Base-by-base conservation (phyloP, 768 basidiomycete species). In the Naganishia friedmannii region DNA sequence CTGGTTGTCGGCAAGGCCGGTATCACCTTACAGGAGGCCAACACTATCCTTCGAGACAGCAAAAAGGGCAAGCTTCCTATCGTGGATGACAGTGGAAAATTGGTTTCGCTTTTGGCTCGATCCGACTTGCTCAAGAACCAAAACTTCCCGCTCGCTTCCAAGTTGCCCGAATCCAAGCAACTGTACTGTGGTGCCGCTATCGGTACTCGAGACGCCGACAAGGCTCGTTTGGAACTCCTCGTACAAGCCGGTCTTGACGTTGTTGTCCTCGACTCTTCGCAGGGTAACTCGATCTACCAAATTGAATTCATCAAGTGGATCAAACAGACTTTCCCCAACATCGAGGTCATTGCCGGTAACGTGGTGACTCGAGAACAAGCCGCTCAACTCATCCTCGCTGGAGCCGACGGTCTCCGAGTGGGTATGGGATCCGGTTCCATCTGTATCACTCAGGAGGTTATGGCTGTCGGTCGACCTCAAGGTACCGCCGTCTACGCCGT, bases 341-440 rank as follows among this genome's bases (percentile, higher is more conserved):
- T 99, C 70, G 91, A 99, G 77, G 89, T 98, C 73, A 91, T 99
- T 70, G 95, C 92, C 1, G 95, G 96, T 48, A 98, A 99, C 80
- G 94, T 99, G 71, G 95, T 99, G 73, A 97, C 94, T 5, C 89
- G 96, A 69, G 94, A 96, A 78, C 96, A 98, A 79, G 95, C 96
- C 0, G 96, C 96, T 19, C 87, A 85, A 28, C 87, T 99, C 70
- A 97, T 99, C 74, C 88, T 86, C 10, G 94, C 93, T 2, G 96
- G 96, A 53, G 96, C 94, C 3, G 96, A 99, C 75, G 95, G 86
- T n/a, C 86, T 98, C 13, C 89, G 93, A 28, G 86, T 99, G 45
- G 96, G 96, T 51, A 99, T 99, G 96, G 96, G 96, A 45, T 91
- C 90, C 9, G 96, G 96, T 10, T 95, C 92, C 6, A 99, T 99